Percentiles rank a stretch among this genome's conserved stretches.
Evolutionary conservation across 768 basidiomycete genomes (phyloP).

Genomic region (Scleroderma citrinum): DNA sequence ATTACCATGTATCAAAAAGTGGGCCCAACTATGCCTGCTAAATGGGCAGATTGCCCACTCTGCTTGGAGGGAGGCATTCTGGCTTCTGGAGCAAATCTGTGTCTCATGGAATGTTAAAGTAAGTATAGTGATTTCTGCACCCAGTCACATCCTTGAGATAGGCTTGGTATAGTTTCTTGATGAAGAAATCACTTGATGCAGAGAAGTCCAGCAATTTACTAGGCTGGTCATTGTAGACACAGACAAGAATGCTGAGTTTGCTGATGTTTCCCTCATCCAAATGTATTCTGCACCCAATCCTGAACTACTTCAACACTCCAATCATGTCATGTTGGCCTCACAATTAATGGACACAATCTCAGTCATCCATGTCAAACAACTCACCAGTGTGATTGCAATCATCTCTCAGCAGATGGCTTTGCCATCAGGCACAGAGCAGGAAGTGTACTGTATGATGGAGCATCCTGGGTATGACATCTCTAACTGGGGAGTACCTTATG

Average conservation of each 20-base stretch:
- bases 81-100: conserved; percentile 14
- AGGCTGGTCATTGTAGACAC: not conserved
- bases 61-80: conserved; percentile 23
- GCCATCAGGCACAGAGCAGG: not conserved
- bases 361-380: conserved; percentile 1
- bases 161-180: not conserved
- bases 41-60: conserved; percentile 34
- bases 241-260: not conserved
- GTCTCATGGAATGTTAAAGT: conserved; percentile 32
- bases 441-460: conserved; percentile 2
- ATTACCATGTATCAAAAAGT: conserved; percentile 5
- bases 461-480: conserved; percentile 4
- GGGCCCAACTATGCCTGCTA: conserved; percentile 32
- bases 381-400: conserved; percentile 1
- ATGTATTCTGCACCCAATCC: conserved; percentile 4
- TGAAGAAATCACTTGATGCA: not conserved
- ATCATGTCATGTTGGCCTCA: not conserved
- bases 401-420: not conserved
- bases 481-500: not conserved
- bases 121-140: not conserved
- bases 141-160: not conserved
- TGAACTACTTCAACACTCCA: not conserved
- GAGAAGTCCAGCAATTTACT: conserved; percentile 12
- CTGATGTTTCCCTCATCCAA: conserved; percentile 2
- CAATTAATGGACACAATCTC: not conserved